These are phyloP conservation scores for Yarrowia galli DNA, from an alignment of 1,139 yeast species.

Conservation along the genomic window DNA sequence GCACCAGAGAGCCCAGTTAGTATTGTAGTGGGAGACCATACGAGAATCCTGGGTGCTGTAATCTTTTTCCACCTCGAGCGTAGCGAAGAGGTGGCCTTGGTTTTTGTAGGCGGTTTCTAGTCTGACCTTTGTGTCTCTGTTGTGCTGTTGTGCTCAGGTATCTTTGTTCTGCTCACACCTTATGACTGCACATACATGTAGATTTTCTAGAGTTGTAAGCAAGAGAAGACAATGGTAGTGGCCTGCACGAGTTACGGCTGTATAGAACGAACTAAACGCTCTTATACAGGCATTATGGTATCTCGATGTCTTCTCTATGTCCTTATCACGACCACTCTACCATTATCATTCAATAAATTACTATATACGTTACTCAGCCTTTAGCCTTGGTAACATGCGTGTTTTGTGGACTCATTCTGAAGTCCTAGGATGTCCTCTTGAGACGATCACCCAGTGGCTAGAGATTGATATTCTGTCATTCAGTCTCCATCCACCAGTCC, in stretches of 20 bases:
- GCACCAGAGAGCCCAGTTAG: slow-evolving; percentile 29
- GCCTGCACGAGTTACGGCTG: too few relatives aligned
- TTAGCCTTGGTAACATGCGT: not conserved
- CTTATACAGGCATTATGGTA: too few relatives aligned
- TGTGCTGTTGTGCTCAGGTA: too few relatives aligned
- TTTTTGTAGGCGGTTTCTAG: not conserved
- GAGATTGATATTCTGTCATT: too few relatives aligned
- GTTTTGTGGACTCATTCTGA: not conserved
- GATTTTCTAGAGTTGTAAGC: not conserved
- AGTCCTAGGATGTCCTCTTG: too few relatives aligned
- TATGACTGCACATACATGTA: not conserved
- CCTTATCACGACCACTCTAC: not conserved
- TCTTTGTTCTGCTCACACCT: too few relatives aligned
- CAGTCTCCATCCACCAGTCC: too few relatives aligned
- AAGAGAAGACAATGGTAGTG: too few relatives aligned
- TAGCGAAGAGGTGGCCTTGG: not conserved
- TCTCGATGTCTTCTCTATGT: too few relatives aligned
- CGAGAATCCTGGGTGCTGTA: slow-evolving; percentile 27
- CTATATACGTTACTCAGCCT: slow-evolving; percentile 5
- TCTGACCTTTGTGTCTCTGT: not conserved
- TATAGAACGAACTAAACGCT: too few relatives aligned
- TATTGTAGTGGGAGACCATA: slow-evolving; percentile 30
- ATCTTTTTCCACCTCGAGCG: slow-evolving; percentile 8
- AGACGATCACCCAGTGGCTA: too few relatives aligned
- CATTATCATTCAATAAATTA: slow-evolving; percentile 20